Conservation (phyloP, 352 stramenopile genomes). For the Albugo laibachii region DNA sequence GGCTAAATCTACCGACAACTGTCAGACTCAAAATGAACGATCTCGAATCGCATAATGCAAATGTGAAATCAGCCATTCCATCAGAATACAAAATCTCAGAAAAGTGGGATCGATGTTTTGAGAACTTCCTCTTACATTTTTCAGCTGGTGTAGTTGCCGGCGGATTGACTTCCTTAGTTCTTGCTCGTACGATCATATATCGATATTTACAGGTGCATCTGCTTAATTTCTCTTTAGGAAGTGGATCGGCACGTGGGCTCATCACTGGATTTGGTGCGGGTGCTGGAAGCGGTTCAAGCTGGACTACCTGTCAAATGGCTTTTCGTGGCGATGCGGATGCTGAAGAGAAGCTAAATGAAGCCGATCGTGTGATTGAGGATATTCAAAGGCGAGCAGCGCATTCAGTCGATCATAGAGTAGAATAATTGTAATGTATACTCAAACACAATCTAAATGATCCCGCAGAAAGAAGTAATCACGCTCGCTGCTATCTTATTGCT, state of each 20-base stretch:
- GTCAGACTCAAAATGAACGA: no score
- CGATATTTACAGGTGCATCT: neutral
- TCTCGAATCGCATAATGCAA: no score
- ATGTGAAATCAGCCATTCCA: constrained; percentile 25
- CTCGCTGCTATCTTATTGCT: neutral
- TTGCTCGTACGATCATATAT: constrained; percentile 37
- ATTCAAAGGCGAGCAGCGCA: constrained; percentile 26
- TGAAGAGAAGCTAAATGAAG: constrained; percentile 42
- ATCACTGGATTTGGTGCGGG: constrained; percentile 56
- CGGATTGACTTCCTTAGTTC: constrained; percentile 59
- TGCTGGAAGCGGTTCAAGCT: constrained; percentile 51
- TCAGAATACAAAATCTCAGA: constrained; percentile 81
- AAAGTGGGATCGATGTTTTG: constrained; percentile 81
- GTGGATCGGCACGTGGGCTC: constrained; percentile 30
- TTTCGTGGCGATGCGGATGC: constrained; percentile 52
- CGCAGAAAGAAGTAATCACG: neutral
- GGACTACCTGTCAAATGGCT: constrained; percentile 69
- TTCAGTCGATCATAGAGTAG: constrained; percentile 2
- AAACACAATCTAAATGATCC: constrained; percentile 15
- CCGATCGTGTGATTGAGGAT: constrained; percentile 51
- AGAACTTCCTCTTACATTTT: constrained; percentile 80
- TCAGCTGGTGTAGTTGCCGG: constrained; percentile 54
- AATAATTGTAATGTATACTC: neutral
- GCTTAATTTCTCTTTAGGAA: constrained; percentile 15
- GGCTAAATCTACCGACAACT: no score